These are phyloP conservation scores for Penstemon barbatus DNA, from an alignment of 257 asterid species.

Conservation along the genomic window DNA sequence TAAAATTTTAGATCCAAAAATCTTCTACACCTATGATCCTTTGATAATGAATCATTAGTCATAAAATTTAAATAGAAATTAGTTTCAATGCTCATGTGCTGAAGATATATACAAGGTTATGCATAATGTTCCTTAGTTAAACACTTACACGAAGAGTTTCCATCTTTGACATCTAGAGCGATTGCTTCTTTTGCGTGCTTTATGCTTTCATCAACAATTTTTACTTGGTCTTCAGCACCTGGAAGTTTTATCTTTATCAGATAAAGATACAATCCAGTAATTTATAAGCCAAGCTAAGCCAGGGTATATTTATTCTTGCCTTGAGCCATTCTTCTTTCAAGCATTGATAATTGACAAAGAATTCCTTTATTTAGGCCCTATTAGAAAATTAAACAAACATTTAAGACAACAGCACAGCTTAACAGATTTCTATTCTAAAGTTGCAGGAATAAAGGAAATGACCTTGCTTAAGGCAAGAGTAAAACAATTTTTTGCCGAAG, in stretches of 20 bases:
- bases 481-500: slow-evolving; percentile 79
- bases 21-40: slow-evolving; percentile 7
- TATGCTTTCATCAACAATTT: slow-evolving; percentile 79
- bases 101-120: neutral
- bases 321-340: slow-evolving; percentile 87
- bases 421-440: slow-evolving; percentile 13
- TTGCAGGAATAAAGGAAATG: slow-evolving; percentile 24
- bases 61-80: neutral
- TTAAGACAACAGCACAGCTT: slow-evolving; percentile 4
- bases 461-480: slow-evolving; percentile 91
- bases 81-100: neutral
- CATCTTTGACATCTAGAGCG: slow-evolving; percentile 86
- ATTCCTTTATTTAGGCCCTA: slow-evolving; percentile 83
- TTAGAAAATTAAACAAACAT: slow-evolving; percentile 7
- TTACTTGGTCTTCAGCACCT: slow-evolving; percentile 76
- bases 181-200: slow-evolving; percentile 88
- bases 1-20: slow-evolving; percentile 1
- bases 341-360: slow-evolving; percentile 95
- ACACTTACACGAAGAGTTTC: slow-evolving; percentile 89
- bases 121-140: neutral
- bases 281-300: slow-evolving; percentile 25
- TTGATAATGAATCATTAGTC: slow-evolving; percentile 10
- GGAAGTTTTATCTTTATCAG: slow-evolving; percentile 37
- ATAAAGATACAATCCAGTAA: slow-evolving; percentile 19
- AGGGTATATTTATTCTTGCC: slow-evolving; percentile 45